Evolutionary conservation across 2,329 filamentous ascomycete species (phyloP), one percentile per base, ranked within the genome.

Genomic region (Ascosphaera acerosa): DNA sequence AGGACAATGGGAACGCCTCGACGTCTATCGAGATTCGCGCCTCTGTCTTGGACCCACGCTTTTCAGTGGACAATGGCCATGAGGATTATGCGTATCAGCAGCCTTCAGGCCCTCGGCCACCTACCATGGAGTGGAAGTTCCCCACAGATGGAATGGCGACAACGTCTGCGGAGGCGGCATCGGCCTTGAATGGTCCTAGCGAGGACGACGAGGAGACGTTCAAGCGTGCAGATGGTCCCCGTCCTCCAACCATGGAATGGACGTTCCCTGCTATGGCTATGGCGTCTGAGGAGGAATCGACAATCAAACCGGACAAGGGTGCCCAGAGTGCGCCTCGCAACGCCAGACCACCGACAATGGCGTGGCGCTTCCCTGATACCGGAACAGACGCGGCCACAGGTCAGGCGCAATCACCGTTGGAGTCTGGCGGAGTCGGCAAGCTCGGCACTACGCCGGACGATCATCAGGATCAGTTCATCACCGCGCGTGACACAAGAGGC

Each of bases 81-180:
- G 47, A 50, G 6, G 36, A 33, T n/a, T 35, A 45, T 12, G 37
- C 37, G 2, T 50, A 44, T 32, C 42, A 46, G 29, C 45, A 48
- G 4, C 41, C 39, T 10, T 48, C 43, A 12, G 53, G 49, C 1
- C 51, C 53, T 9, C 50, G 52, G 9, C 53, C 53, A 29, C 54
- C 53, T 6, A 55, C 55, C 3, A 55, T 55, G 52, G 54, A 54
- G 36, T 58, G 49, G 56, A 59, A 51, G 34, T 59, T 58, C 33
- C 54, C 49, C 4, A 39, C 41, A n/a, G n/a, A 32, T 40, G n/a
- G 29, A 29, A 3, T 14, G 6, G 23, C 28, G 10, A 34, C 37
- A 3, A 29, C 28, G 7, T 27, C 18, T 14, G 31, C 32, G 15
- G 34, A 29, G 17, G 25, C 31, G 30, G 37, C 35, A 17, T 33